Evolutionary conservation across 495 filamentous ascomycete species (phyloP), one percentile per base, ranked within the genome.

Genomic region (Neurospora intermedia): DNA sequence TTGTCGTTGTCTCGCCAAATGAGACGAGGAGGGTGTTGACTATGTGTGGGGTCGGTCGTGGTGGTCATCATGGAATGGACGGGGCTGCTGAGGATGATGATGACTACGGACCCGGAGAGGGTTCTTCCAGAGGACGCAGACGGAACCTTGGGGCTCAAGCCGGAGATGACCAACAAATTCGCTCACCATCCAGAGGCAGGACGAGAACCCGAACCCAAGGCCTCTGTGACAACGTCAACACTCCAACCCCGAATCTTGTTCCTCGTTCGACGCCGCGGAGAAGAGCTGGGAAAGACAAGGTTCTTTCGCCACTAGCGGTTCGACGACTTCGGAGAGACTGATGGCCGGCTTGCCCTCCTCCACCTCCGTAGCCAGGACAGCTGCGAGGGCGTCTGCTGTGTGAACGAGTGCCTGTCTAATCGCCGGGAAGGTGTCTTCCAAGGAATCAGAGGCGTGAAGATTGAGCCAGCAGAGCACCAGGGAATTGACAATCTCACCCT

Each of bases 391-490:
- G 31, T 71, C 75, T 8, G 78, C 78, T 6, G 81, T 75, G 35
- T 71, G 73, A 69, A 82, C 82, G 73, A 94, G 78, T 74, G 87
- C 83, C 20, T 75, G 71, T 79, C 84, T 83, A 38, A 91, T 74
- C 2, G 74, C 77, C 43, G 73, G 23, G 84, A 39, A 13, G 46
- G 70, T 20, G 42, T 31, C 59, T 59, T 74, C 69, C 35, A 74
- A 48, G 3, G 76, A 62, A 16, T 83, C 79, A 27, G 89, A 85
- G 4, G 88, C 86, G 7, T 78, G 69, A 16, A 90, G 74, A 76
- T 88, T 87, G 6, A 89, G 76, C 93, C 93, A 97, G 77, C 91
- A 91, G 4, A 90, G 76, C 38, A 85, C 83, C 0, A 94, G 72
- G 0, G 84, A 89, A 62, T 85, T 88, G 70, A 97, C 73, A 18